Conservation (phyloP, 2,329 filamentous ascomycete species). For the Xylaria hypoxylon region DNA sequence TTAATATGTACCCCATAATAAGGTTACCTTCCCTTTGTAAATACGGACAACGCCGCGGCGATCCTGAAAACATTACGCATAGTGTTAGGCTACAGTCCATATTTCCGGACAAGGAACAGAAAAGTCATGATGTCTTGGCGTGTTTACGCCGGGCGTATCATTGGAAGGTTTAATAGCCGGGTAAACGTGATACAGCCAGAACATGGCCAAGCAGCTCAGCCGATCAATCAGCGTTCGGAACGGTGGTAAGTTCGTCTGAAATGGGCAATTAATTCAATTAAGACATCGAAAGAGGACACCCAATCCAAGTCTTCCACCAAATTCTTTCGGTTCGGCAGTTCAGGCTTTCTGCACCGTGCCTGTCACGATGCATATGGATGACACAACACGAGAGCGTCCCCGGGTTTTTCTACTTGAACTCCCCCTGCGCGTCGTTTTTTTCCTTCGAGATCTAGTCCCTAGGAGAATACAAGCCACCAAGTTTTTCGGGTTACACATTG, state of each 20-base stretch:
- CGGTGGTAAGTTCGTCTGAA: conserved; percentile 43
- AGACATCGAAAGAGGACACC: conserved; percentile 38
- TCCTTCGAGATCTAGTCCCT: conserved; percentile 4
- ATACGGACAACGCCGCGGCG: conserved; percentile 12
- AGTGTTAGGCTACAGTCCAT: conserved; percentile 14
- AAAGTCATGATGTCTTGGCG: conserved; percentile 36
- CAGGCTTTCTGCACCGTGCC: conserved; percentile 34
- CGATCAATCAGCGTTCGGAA: conserved; percentile 48
- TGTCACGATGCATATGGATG: conserved; percentile 43
- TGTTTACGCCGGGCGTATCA: conserved; percentile 44
- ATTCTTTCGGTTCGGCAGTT: conserved; percentile 47
- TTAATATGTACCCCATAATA: background rate
- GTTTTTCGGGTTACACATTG: conserved; percentile 12
- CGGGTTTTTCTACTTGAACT: conserved; percentile 43
- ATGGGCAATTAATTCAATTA: conserved; percentile 47
- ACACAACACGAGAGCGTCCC: conserved; percentile 41
- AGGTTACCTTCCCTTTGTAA: conserved; percentile 23
- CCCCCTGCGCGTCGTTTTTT: conserved; percentile 39
- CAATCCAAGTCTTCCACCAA: conserved; percentile 44
- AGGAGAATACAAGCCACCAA: conserved; percentile 14
- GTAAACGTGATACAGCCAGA: conserved; percentile 50
- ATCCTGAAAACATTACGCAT: conserved; percentile 6
- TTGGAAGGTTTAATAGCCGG: conserved; percentile 49
- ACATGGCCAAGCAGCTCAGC: conserved; percentile 41
- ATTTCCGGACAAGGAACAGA: conserved; percentile 29